A percentile compares a stretch with the other conserved stretches of the same genome.
phyloP scores from a whole-genome alignment of 148 eudicot genomes.

The Vaccinium vitisidaea region DNA sequence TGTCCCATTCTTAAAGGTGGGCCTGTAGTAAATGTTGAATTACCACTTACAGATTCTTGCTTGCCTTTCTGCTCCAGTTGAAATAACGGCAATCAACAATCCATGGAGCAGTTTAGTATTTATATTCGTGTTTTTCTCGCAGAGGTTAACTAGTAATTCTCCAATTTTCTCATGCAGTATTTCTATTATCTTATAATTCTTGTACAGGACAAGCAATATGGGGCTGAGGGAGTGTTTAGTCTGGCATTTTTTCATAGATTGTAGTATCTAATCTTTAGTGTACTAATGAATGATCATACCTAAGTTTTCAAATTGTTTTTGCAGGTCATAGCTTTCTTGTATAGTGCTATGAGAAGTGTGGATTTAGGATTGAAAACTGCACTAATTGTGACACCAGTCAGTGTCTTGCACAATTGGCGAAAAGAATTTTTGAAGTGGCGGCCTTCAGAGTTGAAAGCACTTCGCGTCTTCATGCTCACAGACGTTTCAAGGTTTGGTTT shows the following conservation, averaged over 20 bases:
- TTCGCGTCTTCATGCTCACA: constrained; percentile 87
- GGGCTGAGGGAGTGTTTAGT: neutral
- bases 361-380: constrained; percentile 87
- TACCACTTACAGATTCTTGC: neutral
- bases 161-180: neutral
- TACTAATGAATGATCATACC: constrained; percentile 9
- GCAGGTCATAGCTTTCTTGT: constrained; percentile 95
- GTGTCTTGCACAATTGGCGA: constrained; percentile 96
- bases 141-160: neutral
- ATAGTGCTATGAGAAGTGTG: constrained; percentile 88
- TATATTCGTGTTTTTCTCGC: neutral
- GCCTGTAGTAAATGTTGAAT: neutral
- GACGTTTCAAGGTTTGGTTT: constrained; percentile 77
- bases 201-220: neutral
- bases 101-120: neutral
- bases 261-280: neutral
- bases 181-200: neutral
- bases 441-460: constrained; percentile 79
- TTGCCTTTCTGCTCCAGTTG: neutral
- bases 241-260: neutral
- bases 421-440: constrained; percentile 86
- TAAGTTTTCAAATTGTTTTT: constrained; percentile 22
- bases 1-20: neutral
- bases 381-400: constrained; percentile 88
- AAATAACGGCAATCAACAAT: neutral